Conservation (phyloP, 306 rosid genomes). For the Sphenostylis stenocarpa region DNA sequence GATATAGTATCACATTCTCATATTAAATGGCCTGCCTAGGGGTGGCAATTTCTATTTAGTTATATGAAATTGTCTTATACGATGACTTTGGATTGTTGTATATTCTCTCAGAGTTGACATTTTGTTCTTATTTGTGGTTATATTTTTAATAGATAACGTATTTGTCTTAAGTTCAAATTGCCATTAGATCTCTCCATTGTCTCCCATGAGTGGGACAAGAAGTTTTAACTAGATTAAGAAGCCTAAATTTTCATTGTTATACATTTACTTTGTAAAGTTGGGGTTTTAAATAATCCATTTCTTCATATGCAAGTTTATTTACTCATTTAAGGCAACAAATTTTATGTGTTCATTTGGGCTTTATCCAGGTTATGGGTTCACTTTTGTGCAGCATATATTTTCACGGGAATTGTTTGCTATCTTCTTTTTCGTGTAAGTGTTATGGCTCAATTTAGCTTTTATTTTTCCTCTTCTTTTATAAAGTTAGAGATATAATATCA, state of each 20-base stretch:
- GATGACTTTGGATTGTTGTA: neutral
- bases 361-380: constrained; percentile 88
- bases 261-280: neutral
- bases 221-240: neutral
- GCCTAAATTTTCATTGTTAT: neutral
- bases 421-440: constrained; percentile 78
- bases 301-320: constrained; percentile 1
- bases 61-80: neutral
- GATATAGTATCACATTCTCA: neutral
- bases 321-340: neutral
- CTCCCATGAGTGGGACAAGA: neutral
- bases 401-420: constrained; percentile 85
- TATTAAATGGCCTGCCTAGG: neutral
- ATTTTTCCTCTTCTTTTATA: constrained; percentile 14
- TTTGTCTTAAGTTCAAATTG: neutral
- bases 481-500: constrained; percentile 11
- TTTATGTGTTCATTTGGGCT: constrained; percentile 22
- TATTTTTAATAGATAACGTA: neutral
- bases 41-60: neutral
- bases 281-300: neutral
- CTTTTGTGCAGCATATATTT: constrained; percentile 73
- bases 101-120: constrained; percentile 7
- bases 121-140: neutral
- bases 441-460: constrained; percentile 21
- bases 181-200: neutral